Percentiles rank a stretch among this genome's conserved stretches.
Evolutionary conservation across 192 early-diverging fungal species (phyloP).

Genomic region (Pilaira anomala): DNA sequence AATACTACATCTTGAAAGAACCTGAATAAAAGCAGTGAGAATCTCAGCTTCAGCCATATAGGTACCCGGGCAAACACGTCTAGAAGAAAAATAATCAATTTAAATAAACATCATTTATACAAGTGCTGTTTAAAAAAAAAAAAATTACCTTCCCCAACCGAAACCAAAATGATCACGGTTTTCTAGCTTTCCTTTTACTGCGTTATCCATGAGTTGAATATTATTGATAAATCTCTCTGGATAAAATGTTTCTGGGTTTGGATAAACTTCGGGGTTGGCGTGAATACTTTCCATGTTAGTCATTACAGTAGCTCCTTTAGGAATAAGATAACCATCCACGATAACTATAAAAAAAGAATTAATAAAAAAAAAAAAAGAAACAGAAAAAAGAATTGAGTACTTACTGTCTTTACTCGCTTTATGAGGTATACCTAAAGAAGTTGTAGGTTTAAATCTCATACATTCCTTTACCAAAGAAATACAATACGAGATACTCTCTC

Average conservation of each 20-base stretch:
- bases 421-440: slow-evolving; percentile 13
- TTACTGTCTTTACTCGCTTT: slow-evolving; percentile 7
- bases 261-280: slow-evolving; percentile 25
- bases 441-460: slow-evolving; percentile 8
- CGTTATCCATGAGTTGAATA: not conserved
- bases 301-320: slow-evolving; percentile 43
- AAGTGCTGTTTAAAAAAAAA: no score
- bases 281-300: slow-evolving; percentile 49
- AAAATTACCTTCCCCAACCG: slow-evolving; percentile 19
- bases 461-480: slow-evolving; percentile 20
- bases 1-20: no score
- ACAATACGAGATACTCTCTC: slow-evolving; percentile 12
- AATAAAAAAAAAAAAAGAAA: no score
- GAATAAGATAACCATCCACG: slow-evolving; percentile 45
- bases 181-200: slow-evolving; percentile 21
- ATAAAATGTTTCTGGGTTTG: slow-evolving; percentile 45
- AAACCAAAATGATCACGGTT: slow-evolving; percentile 20
- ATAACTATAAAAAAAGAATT: slow-evolving; percentile 16
- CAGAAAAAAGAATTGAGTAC: no score
- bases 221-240: slow-evolving; percentile 39
- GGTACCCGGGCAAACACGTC: no score
- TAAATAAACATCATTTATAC: no score
- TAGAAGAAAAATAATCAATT: no score
- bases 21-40: no score
- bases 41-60: no score